phyloP scores from a whole-genome alignment of 192 early-diverging fungal species.

The Coemansia sp. region DNA sequence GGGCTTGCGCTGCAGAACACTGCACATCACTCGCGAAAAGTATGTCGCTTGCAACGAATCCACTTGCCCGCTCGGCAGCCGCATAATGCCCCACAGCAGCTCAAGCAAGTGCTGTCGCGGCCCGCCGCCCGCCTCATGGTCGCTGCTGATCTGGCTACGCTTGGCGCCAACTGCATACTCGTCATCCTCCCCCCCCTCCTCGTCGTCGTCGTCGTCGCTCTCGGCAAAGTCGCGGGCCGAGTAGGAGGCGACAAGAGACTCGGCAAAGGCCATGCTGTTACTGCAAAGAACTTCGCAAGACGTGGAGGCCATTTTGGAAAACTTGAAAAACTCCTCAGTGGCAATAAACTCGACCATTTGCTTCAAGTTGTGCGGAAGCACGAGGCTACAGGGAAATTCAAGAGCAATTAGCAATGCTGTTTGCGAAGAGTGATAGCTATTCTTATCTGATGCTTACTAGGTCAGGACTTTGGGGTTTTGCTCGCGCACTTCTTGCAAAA shows the following conservation, averaged over 20 bases:
- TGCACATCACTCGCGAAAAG: conserved; percentile 87
- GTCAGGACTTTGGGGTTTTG: conserved; percentile 90
- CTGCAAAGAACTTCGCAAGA: conserved; percentile 54
- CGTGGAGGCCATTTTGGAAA: conserved; percentile 40
- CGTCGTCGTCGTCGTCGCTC: conserved; percentile 35
- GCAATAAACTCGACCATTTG: conserved; percentile 82
- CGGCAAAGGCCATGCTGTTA: conserved; percentile 44
- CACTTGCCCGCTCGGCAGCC: conserved; percentile 68
- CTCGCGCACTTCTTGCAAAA: conserved; percentile 92
- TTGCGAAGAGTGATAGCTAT: no score
- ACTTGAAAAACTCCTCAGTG: conserved; percentile 78
- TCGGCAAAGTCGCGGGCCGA: conserved; percentile 40
- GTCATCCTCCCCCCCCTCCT: conserved; percentile 1
- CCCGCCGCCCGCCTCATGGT: neutral
- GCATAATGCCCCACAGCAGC: conserved; percentile 81
- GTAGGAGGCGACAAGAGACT: conserved; percentile 30
- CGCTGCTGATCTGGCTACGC: neutral
- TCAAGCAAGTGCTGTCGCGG: conserved; percentile 64
- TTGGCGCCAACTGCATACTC: neutral
- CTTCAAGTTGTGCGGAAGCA: conserved; percentile 69
- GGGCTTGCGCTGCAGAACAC: conserved; percentile 86
- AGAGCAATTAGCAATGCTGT: neutral
- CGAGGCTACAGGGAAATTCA: conserved; percentile 49
- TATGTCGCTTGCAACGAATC: conserved; percentile 82
- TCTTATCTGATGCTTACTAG: conserved; percentile 44